These are phyloP conservation scores for Tubosaeta sp. DNA, from an alignment of 768 basidiomycete genomes.

Conservation along the genomic window DNA sequence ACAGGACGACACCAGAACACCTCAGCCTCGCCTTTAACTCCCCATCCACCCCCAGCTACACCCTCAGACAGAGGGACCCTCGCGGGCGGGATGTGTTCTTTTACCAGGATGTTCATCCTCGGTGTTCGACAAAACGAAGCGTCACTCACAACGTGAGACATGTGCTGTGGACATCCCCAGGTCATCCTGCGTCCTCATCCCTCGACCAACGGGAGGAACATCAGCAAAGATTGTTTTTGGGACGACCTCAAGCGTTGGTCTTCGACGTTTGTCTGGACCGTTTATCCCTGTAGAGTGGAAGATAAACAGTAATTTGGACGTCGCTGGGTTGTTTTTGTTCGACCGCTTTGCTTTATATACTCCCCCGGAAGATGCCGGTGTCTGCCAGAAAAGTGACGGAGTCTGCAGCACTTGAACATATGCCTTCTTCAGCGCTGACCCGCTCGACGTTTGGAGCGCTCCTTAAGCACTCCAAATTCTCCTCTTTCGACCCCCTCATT, in stretches of 20 bases:
- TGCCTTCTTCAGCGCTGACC: slow-evolving; percentile 31
- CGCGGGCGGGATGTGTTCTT: slow-evolving; percentile 64
- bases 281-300: slow-evolving; percentile 55
- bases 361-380: slow-evolving; percentile 24
- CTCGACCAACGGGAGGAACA: slow-evolving; percentile 88
- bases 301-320: slow-evolving; percentile 81
- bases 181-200: slow-evolving; percentile 89
- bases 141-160: too few species aligned
- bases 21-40: slow-evolving; percentile 92
- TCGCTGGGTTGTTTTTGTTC: slow-evolving; percentile 39
- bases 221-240: slow-evolving; percentile 94
- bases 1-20: slow-evolving; percentile 17
- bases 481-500: slow-evolving; percentile 71
- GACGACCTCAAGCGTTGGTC: slow-evolving; percentile 42
- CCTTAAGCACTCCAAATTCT: slow-evolving; percentile 78
- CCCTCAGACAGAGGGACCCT: slow-evolving; percentile 33
- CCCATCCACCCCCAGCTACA: slow-evolving; percentile 65
- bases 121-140: slow-evolving; percentile 34
- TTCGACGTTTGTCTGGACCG: slow-evolving; percentile 91
- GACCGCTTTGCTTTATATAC: slow-evolving; percentile 27
- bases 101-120: slow-evolving; percentile 88
- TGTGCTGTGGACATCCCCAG: slow-evolving; percentile 76
- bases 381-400: not conserved
- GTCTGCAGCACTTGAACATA: not conserved
- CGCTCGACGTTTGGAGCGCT: slow-evolving; percentile 73